phyloP scores from a whole-genome alignment of 2,329 filamentous ascomycete genomes.

The Fonsecaea multimorphosa region DNA sequence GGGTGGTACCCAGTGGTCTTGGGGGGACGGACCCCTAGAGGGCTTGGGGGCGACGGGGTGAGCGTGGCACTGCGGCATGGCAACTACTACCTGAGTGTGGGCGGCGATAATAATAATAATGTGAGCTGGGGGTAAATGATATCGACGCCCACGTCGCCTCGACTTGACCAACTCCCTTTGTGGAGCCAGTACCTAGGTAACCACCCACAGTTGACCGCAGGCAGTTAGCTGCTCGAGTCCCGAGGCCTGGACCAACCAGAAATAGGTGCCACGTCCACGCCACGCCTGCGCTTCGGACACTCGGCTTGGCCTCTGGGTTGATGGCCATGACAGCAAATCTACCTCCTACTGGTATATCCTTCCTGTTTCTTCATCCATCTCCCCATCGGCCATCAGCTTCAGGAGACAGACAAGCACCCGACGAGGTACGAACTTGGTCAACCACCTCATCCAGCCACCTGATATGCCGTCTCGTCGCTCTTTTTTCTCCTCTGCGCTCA shows the following conservation, averaged over 20 bases:
- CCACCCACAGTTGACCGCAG: background rate
- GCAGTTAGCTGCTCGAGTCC: background rate
- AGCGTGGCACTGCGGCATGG: background rate
- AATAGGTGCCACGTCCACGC: background rate
- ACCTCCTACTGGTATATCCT: too few relatives aligned
- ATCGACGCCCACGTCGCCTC: too few relatives aligned
- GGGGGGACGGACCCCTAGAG: background rate
- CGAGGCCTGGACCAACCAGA: background rate
- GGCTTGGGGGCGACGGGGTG: background rate
- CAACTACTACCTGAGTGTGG: background rate
- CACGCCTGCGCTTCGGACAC: background rate
- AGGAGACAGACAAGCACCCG: background rate
- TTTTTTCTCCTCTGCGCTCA: background rate
- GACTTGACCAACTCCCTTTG: background rate
- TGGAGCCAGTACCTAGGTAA: background rate
- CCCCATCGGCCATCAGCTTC: background rate
- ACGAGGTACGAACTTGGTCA: background rate
- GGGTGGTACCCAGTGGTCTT: background rate
- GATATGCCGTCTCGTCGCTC: too few relatives aligned
- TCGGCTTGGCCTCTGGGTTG: background rate
- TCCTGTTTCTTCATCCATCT: background rate
- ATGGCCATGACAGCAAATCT: background rate
- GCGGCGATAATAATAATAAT: too few relatives aligned
- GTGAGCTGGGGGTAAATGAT: too few relatives aligned
- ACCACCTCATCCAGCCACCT: background rate